phyloP scores from a whole-genome alignment of 495 filamentous ascomycete species.

The Penicillium riverlandense region DNA sequence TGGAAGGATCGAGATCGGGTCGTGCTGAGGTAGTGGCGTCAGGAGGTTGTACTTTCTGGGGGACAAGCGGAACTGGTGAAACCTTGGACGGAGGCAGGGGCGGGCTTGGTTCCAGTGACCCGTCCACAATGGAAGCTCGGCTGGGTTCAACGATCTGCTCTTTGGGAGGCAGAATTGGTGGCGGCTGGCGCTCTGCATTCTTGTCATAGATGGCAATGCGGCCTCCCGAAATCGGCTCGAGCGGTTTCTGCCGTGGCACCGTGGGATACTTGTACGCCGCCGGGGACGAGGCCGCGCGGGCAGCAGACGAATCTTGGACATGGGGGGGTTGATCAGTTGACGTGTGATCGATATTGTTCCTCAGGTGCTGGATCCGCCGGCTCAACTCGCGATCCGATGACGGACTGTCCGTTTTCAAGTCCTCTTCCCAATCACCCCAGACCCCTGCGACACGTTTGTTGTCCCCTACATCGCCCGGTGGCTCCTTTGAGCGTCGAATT shows the following conservation, averaged over 20 bases:
- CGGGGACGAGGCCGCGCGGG: slow-evolving; percentile 6
- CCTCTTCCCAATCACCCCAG: slow-evolving; percentile 55
- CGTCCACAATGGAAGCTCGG: slow-evolving; percentile 14
- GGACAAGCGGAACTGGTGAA: slow-evolving; percentile 21
- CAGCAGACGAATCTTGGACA: slow-evolving; percentile 3
- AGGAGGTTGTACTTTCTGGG: slow-evolving; percentile 25
- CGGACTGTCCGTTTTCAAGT: slow-evolving; percentile 22
- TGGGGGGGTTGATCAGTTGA: slow-evolving; percentile 1
- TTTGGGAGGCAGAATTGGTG: slow-evolving; percentile 47
- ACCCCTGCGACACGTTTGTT: slow-evolving; percentile 51
- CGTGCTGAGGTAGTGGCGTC: slow-evolving; percentile 17
- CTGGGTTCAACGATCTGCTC: slow-evolving; percentile 14
- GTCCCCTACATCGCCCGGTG: slow-evolving; percentile 48
- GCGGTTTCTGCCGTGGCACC: slow-evolving; percentile 39
- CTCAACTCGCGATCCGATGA: slow-evolving; percentile 33
- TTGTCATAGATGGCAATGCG: slow-evolving; percentile 15
- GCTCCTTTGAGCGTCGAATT: slow-evolving; percentile 45
- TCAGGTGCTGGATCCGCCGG: slow-evolving; percentile 39
- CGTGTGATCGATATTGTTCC: slow-evolving; percentile 25
- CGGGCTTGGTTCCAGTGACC: slow-evolving; percentile 3
- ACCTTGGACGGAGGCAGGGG: slow-evolving; percentile 22
- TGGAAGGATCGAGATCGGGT: slow-evolving; percentile 37
- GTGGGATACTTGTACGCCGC: slow-evolving; percentile 45
- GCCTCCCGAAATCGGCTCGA: slow-evolving; percentile 16
- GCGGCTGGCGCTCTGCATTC: slow-evolving; percentile 23